Evolutionary conservation across 768 basidiomycete species (phyloP).

Genomic region (Cystofilobasidium macerans): DNA sequence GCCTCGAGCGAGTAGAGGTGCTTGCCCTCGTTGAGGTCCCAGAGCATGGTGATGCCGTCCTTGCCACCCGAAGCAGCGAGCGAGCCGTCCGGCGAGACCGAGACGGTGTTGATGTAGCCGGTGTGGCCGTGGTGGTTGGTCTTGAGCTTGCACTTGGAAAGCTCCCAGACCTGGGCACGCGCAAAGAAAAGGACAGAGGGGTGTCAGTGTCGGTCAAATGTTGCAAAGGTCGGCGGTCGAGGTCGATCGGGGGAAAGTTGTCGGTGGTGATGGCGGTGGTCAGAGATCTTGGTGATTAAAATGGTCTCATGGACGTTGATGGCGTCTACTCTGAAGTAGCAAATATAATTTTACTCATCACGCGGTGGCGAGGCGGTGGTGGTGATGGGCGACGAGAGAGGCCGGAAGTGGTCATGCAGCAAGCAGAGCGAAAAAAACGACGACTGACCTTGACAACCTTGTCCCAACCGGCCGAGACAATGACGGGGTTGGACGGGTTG

Average conservation of each 20-base stretch:
- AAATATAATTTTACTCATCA: constrained; percentile 58
- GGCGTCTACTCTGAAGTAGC: constrained; percentile 69
- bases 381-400: background rate
- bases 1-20: constrained; percentile 99
- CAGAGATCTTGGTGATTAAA: constrained; percentile 77
- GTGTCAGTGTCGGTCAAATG: constrained; percentile 24
- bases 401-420: constrained; percentile 23
- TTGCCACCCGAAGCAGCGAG: constrained; percentile 98
- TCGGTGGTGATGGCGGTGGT: constrained; percentile 42
- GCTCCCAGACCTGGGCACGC: constrained; percentile 84
- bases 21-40: constrained; percentile 99
- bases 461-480: constrained; percentile 99
- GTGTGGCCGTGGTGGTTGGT: constrained; percentile 99
- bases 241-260: background rate
- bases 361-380: constrained; percentile 25
- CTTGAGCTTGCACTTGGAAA: constrained; percentile 99
- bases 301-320: constrained; percentile 55
- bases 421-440: background rate
- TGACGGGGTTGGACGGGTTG: constrained; percentile 92
- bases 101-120: constrained; percentile 96
- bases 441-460: constrained; percentile 92
- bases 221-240: background rate
- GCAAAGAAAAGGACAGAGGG: constrained; percentile 11
- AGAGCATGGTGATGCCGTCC: constrained; percentile 99
- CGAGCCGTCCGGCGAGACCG: constrained; percentile 97